phyloP scores from a whole-genome alignment of 2,329 filamentous ascomycete genomes.

The Furcasterigmium sp. region DNA sequence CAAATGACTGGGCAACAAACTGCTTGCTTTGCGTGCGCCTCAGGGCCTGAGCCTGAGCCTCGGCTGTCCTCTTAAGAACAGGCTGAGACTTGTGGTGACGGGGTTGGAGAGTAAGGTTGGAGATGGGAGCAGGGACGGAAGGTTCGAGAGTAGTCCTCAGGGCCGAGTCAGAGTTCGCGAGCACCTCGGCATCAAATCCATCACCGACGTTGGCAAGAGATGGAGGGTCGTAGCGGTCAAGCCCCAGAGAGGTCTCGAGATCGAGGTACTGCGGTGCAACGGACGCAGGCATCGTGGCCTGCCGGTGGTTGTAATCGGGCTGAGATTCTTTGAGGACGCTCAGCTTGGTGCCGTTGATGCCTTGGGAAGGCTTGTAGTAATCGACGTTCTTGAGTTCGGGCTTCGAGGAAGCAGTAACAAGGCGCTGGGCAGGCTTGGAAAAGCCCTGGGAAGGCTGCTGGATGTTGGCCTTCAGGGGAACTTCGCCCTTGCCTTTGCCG shows the following conservation, averaged over 20 bases:
- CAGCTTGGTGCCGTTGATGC: background rate
- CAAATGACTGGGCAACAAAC: conserved; percentile 9
- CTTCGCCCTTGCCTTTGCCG: conserved; percentile 31
- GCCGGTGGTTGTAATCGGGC: background rate
- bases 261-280: background rate
- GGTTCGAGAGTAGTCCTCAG: background rate
- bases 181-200: background rate
- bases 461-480: conserved; percentile 20
- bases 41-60: conserved; percentile 27
- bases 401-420: conserved; percentile 4
- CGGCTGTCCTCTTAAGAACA: conserved; percentile 32
- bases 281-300: background rate
- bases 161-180: background rate
- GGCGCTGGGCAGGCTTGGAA: conserved; percentile 14
- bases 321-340: conserved; percentile 8
- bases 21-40: conserved; percentile 40
- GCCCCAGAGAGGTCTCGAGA: background rate
- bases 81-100: conserved; percentile 52
- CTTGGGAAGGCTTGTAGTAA: background rate
- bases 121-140: background rate
- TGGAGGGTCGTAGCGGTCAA: background rate
- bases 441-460: conserved; percentile 15
- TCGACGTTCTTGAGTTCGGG: background rate
- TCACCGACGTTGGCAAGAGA: background rate
- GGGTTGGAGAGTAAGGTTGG: conserved; percentile 23